Percentiles rank a stretch among this genome's conserved stretches.
Evolutionary conservation across 495 filamentous ascomycete genomes (phyloP).

Genomic region (Podospora pseudopauciseta): DNA sequence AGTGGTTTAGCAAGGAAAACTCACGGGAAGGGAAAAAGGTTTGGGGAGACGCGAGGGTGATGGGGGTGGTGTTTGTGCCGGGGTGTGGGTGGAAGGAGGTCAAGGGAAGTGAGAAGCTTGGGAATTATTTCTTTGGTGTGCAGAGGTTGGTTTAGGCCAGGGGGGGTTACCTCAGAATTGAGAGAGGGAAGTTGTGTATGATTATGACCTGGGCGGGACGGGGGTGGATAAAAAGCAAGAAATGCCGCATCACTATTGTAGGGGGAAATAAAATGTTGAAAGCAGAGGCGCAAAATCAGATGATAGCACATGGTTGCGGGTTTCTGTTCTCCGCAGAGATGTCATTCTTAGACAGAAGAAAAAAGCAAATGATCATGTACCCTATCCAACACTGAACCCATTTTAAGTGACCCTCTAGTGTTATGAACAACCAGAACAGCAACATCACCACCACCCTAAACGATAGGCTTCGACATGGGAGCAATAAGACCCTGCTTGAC

Average conservation of each 20-base stretch:
- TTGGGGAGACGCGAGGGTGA: conserved; percentile 49
- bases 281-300: too few species aligned
- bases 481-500: conserved; percentile 90
- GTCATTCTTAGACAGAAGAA: not conserved
- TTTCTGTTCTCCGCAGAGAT: too few species aligned
- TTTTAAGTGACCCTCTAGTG: not conserved
- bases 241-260: too few species aligned
- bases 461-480: conserved; percentile 76
- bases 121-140: conserved; percentile 95
- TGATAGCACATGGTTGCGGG: too few species aligned
- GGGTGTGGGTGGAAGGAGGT: conserved; percentile 90
- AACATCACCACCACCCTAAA: conserved; percentile 31
- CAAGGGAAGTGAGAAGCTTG: conserved; percentile 73
- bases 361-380: not conserved
- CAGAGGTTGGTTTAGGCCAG: conserved; percentile 42
- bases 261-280: too few species aligned
- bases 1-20: conserved; percentile 41
- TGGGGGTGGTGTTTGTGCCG: conserved; percentile 89
- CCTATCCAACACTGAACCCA: not conserved
- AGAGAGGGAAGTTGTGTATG: not conserved
- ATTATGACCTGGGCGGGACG: not conserved
- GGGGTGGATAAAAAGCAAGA: too few species aligned
- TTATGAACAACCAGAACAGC: not conserved
- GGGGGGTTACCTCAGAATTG: not conserved
- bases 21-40: conserved; percentile 42